These are phyloP conservation scores for Aspergillus cejpii DNA, from an alignment of 2,329 filamentous ascomycete species.

Conservation along the genomic window DNA sequence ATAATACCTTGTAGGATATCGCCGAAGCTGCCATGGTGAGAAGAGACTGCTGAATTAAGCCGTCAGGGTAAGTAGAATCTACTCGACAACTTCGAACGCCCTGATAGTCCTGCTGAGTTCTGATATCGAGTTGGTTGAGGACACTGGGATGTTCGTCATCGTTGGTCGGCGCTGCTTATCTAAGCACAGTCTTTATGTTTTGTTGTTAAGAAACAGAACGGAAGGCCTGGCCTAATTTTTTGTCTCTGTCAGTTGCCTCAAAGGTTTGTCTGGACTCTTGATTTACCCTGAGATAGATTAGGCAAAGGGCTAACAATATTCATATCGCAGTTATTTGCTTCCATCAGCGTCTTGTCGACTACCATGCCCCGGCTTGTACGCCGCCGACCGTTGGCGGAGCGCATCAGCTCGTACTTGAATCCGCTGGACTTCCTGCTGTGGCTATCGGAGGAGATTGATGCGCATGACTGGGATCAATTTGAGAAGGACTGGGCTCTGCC, in stretches of 20 bases:
- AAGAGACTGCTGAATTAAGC: background rate
- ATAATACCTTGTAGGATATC: constrained; percentile 48
- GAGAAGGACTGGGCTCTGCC: constrained; percentile 66
- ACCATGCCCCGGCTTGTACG: constrained; percentile 77
- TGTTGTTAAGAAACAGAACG: constrained; percentile 14
- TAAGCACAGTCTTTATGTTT: constrained; percentile 14
- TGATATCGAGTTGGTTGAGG: background rate
- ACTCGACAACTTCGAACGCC: background rate
- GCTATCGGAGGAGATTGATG: constrained; percentile 87
- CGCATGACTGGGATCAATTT: constrained; percentile 78
- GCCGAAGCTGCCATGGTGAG: constrained; percentile 54
- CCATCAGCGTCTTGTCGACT: constrained; percentile 18
- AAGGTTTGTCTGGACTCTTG: background rate
- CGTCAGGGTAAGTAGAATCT: background rate
- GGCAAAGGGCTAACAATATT: background rate
- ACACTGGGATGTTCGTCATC: constrained; percentile 13
- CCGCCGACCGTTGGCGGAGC: constrained; percentile 68
- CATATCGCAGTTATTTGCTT: constrained; percentile 8
- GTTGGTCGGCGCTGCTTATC: constrained; percentile 11
- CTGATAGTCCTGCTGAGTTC: background rate
- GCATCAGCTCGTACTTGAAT: constrained; percentile 72
- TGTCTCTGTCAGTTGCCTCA: background rate
- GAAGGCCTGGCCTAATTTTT: constrained; percentile 6
- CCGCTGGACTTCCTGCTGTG: constrained; percentile 85
- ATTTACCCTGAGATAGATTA: background rate